Evolutionary conservation across 345 rosid genomes (phyloP).

Genomic region (Citrus medica): DNA sequence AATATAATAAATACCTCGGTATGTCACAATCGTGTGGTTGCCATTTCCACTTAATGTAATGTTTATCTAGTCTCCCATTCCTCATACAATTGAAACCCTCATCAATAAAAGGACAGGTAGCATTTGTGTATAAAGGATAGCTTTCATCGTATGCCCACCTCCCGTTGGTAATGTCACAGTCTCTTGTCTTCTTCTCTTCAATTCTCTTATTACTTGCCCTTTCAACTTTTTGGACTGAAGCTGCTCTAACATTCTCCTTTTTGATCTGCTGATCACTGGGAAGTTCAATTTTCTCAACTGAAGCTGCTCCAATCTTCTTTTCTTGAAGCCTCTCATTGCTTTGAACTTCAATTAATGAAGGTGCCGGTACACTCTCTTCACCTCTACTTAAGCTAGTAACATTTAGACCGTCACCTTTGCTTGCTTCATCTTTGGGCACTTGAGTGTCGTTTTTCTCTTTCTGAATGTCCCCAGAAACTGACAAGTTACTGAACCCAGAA

Average conservation of each 20-base stretch:
- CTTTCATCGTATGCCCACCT: constrained; percentile 77
- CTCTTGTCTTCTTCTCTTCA: constrained; percentile 21
- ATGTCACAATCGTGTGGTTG: constrained; percentile 66
- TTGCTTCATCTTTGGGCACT: constrained; percentile 6
- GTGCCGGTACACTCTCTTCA: constrained; percentile 17
- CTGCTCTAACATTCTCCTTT: constrained; percentile 22
- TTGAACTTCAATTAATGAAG: constrained; percentile 20
- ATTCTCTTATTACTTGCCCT: constrained; percentile 2
- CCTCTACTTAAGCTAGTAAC: constrained; percentile 20
- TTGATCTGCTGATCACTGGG: constrained; percentile 19
- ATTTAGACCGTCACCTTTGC: constrained; percentile 2
- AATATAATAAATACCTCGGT: constrained; percentile 50
- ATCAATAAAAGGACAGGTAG: constrained; percentile 84
- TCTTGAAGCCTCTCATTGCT: constrained; percentile 14
- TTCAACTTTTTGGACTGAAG: constrained; percentile 8
- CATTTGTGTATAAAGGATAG: constrained; percentile 69
- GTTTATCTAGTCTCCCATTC: constrained; percentile 70
- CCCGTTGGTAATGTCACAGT: constrained; percentile 71
- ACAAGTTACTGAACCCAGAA: constrained; percentile 38
- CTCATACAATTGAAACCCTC: constrained; percentile 83
- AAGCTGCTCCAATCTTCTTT: neutral
- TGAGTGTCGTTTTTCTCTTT: constrained; percentile 14
- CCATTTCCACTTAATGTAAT: constrained; percentile 88
- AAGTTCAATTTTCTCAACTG: constrained; percentile 26
- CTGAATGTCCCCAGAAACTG: constrained; percentile 13